A percentile compares a stretch with the other conserved stretches of the same genome.
Evolutionary conservation across 805 yeast species (phyloP).

Genomic region (Zygosaccharomyces siamensis): DNA sequence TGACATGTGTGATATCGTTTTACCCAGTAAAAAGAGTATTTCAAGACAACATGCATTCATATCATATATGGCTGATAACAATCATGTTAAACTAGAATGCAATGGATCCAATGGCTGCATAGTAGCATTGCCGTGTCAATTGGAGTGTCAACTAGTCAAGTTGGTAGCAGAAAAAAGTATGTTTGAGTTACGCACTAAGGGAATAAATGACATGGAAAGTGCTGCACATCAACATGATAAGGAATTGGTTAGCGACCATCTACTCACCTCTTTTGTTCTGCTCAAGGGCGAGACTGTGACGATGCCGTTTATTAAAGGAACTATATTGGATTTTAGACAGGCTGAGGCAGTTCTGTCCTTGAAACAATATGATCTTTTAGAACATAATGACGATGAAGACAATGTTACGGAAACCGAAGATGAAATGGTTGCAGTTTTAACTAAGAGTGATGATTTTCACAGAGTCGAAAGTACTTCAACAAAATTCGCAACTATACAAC

Average conservation of each 20-base stretch:
- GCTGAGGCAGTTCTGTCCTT: slow-evolving; percentile 52
- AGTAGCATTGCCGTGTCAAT: slow-evolving; percentile 53
- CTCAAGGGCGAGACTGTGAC: slow-evolving; percentile 57
- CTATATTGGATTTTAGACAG: slow-evolving; percentile 57
- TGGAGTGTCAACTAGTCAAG: slow-evolving; percentile 33
- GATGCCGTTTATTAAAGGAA: slow-evolving; percentile 58
- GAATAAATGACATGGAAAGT: slow-evolving; percentile 3
- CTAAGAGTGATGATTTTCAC: slow-evolving; percentile 21
- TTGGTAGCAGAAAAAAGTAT: slow-evolving; percentile 17
- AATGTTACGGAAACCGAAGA: slow-evolving; percentile 37
- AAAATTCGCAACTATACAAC: slow-evolving; percentile 12
- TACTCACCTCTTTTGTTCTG: slow-evolving; percentile 36
- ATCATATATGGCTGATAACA: slow-evolving; percentile 39
- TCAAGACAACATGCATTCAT: slow-evolving; percentile 34
- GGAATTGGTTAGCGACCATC: slow-evolving; percentile 16
- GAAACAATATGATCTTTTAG: slow-evolving; percentile 39
- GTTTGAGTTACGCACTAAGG: slow-evolving; percentile 23
- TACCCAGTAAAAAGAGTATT: slow-evolving; percentile 32
- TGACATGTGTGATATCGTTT: slow-evolving; percentile 28
- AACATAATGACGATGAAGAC: slow-evolving; percentile 45
- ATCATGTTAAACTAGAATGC: slow-evolving; percentile 55
- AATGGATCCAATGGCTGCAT: slow-evolving; percentile 78
- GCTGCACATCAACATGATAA: slow-evolving; percentile 9
- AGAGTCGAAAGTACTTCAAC: slow-evolving; percentile 17
- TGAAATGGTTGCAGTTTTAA: slow-evolving; percentile 29